A percentile compares a stretch with the other conserved stretches of the same genome.
These are phyloP conservation scores for Fusarium fujikuroi DNA, from an alignment of 2,329 filamentous ascomycete species.

Conservation along the genomic window DNA sequence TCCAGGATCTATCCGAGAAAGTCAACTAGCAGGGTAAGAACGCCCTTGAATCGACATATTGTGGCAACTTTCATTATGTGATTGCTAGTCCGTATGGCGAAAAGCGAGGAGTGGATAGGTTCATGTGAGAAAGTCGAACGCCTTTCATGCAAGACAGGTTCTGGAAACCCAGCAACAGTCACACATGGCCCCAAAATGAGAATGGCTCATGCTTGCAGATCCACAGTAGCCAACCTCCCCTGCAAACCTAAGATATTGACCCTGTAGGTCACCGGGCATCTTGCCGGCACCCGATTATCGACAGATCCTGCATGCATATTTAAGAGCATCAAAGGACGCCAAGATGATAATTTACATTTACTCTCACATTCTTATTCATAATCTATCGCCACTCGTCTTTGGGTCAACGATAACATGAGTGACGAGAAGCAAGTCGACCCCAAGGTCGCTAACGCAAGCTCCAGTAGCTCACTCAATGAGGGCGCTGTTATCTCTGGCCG, in stretches of 20 bases:
- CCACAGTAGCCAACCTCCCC: neutral
- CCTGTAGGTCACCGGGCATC: neutral
- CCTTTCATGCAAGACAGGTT: neutral
- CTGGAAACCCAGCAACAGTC: neutral
- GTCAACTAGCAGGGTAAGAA: neutral
- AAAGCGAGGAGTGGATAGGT: neutral
- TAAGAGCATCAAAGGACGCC: neutral
- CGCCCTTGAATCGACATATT: neutral
- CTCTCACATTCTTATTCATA: too few species aligned
- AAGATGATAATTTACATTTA: neutral
- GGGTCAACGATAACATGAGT: neutral
- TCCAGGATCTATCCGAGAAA: neutral
- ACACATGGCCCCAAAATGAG: neutral
- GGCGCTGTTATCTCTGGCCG: neutral
- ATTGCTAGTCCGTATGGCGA: neutral
- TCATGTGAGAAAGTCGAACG: neutral
- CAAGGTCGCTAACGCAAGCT: neutral
- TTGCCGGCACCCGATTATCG: neutral
- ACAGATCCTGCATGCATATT: neutral
- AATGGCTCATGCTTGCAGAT: neutral
- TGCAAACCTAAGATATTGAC: neutral
- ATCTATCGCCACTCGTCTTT: fast-evolving
- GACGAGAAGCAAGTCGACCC: neutral
- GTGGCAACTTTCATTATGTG: neutral
- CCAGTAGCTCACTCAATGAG: neutral